phyloP scores from a whole-genome alignment of 768 basidiomycete species.

The Hysterangium stoloniferum region DNA sequence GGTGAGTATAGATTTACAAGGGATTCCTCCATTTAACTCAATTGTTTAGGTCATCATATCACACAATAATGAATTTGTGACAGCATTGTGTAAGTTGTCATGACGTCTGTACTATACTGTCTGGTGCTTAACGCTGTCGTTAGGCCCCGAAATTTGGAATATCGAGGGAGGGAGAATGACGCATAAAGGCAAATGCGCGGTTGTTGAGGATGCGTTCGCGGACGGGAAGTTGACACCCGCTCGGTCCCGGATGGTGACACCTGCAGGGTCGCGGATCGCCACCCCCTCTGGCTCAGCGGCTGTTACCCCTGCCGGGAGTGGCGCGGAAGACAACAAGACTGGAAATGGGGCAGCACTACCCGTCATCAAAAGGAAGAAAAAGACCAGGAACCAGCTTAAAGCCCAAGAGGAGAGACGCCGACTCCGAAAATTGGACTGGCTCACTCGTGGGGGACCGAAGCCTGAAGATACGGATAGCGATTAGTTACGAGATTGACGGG shows the following conservation, averaged over 20 bases:
- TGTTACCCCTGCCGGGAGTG: slow-evolving; percentile 73
- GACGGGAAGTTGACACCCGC: slow-evolving; percentile 56
- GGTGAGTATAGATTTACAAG: slow-evolving; percentile 34
- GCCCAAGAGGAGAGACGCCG: slow-evolving; percentile 80
- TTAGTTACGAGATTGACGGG: background rate
- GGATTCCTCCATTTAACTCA: slow-evolving; percentile 2
- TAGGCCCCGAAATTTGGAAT: slow-evolving; percentile 92
- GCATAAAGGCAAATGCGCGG: slow-evolving; percentile 79
- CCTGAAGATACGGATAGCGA: slow-evolving; percentile 81
- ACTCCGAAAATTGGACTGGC: slow-evolving; percentile 74
- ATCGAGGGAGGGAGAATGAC: slow-evolving; percentile 79
- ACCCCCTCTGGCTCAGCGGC: slow-evolving; percentile 62
- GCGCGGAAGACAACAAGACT: slow-evolving; percentile 50
- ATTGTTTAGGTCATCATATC: slow-evolving; percentile 79
- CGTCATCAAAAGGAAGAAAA: slow-evolving; percentile 81
- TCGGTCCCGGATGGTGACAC: slow-evolving; percentile 67
- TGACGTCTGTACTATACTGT: slow-evolving; percentile 16
- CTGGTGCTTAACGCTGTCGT: slow-evolving; percentile 23
- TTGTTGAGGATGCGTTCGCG: slow-evolving; percentile 78
- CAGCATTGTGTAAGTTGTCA: slow-evolving; percentile 60
- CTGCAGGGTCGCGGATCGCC: slow-evolving; percentile 58
- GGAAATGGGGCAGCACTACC: slow-evolving; percentile 19
- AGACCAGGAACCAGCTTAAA: slow-evolving; percentile 84
- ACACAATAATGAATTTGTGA: slow-evolving; percentile 86
- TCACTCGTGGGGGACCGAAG: slow-evolving; percentile 72